Percentiles rank a stretch among this genome's conserved stretches.
Conservation (phyloP, 2,329 filamentous ascomycete species). For the Ramularia endophylla region DNA sequence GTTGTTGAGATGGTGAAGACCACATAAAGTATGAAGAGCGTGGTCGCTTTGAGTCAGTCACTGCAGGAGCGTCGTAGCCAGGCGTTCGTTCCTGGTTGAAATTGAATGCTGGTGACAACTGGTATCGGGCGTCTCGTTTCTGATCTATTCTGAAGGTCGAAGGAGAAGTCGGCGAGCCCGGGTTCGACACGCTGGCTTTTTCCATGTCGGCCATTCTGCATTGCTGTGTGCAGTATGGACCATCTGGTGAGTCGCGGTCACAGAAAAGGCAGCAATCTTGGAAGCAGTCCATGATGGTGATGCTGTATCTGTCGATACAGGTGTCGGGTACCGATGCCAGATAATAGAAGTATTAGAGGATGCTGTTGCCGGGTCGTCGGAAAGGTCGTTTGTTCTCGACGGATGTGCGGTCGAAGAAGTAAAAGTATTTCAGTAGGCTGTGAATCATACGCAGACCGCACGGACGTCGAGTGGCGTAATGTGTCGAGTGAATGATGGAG, state of each 20-base stretch:
- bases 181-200: slow-evolving; percentile 46
- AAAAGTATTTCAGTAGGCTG: too few species aligned
- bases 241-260: slow-evolving; percentile 79
- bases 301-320: slow-evolving; percentile 5
- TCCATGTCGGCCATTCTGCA: slow-evolving; percentile 88
- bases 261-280: slow-evolving; percentile 92
- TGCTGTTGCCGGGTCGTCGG: too few species aligned
- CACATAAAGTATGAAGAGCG: slow-evolving; percentile 21
- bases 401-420: too few species aligned
- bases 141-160: slow-evolving; percentile 6
- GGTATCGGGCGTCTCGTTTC: slow-evolving; percentile 10
- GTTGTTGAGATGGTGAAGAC: slow-evolving; percentile 4
- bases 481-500: too few species aligned
- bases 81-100: slow-evolving; percentile 36
- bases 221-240: slow-evolving; percentile 86
- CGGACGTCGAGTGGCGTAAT: too few species aligned
- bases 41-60: slow-evolving; percentile 10
- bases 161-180: slow-evolving; percentile 40
- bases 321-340: not conserved
- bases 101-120: slow-evolving; percentile 35
- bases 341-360: too few species aligned
- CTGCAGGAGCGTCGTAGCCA: slow-evolving; percentile 9
- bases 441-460: too few species aligned
- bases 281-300: slow-evolving; percentile 58
- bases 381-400: too few species aligned